Evolutionary conservation across 768 basidiomycete genomes (phyloP), one percentile per base, ranked within the genome.

Genomic region (Leucogyrophana mollusca): DNA sequence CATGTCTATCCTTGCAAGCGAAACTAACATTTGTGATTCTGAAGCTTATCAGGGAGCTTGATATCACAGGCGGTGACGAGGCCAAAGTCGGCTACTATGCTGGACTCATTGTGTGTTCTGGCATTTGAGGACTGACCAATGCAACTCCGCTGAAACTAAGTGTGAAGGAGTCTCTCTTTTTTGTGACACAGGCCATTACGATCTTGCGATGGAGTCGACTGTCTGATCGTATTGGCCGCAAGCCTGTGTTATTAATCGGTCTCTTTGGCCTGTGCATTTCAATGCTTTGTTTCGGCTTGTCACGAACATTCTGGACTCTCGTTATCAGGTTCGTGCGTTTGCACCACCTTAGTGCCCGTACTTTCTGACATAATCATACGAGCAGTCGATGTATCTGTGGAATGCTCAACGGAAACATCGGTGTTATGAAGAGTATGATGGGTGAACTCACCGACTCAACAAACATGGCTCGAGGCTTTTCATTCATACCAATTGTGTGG

Each of bases 391-490:
- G 82, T 52, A 55, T 84, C 3, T 78, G 76, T 40, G 82, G 83
- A 4, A 59, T 80, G 45, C 64, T 85, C 14, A 82, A 83, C 53
- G 83, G 82, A 33, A 83, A 83, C 53, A 73, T 79, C 10, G 81
- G 77, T 9, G 81, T 86, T 17, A 79, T 85, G 70, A 87, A 86
- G 59, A 82, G 78, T 55, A 77, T 80, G 54, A 76, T 87, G 65
- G 83, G 75, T 1, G 83, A 85, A 45, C 60, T 85, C 24, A 83
- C 82, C 0, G 82, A 85, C 52, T 55, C 58, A 36, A 65, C 56
- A 27, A 63, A 57, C 48, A 67, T 60, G 45, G 61, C 53, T 11
- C 59, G 39, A 14, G 58, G 50, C 2, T 71, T 74, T 56, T 57
- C 73, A 4, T 53, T 70, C 24, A 56, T 74, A 53, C 69, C 71